Evolutionary conservation across 1,139 yeast genomes (phyloP).

Genomic region (Waltiozyma sp.): DNA sequence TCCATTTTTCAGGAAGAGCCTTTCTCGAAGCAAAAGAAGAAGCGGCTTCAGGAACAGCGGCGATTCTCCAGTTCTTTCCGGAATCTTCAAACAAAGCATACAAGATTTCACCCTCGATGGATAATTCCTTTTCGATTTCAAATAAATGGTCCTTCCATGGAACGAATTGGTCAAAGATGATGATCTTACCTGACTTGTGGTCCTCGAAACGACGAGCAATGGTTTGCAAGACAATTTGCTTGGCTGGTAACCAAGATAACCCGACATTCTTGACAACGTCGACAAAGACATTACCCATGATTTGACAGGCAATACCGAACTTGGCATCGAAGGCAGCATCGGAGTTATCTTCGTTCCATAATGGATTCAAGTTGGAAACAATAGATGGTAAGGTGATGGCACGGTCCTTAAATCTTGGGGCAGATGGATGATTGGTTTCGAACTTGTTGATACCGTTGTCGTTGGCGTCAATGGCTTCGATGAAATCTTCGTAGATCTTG

Average conservation of each 20-base stretch:
- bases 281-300: conserved; percentile 76
- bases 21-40: conserved; percentile 76
- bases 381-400: conserved; percentile 72
- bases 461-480: conserved; percentile 91
- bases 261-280: conserved; percentile 65
- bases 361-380: conserved; percentile 71
- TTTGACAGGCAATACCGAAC: conserved; percentile 60
- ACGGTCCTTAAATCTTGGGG: conserved; percentile 40
- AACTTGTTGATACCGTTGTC: conserved; percentile 87
- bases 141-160: conserved; percentile 96
- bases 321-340: conserved; percentile 57
- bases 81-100: conserved; percentile 78
- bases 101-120: conserved; percentile 43
- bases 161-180: conserved; percentile 61
- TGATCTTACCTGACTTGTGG: conserved; percentile 57
- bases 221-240: conserved; percentile 62
- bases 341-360: conserved; percentile 59
- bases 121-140: conserved; percentile 54
- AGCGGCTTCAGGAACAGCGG: conserved; percentile 71
- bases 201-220: conserved; percentile 42
- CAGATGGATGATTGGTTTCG: conserved; percentile 32
- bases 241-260: conserved; percentile 86
- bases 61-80: conserved; percentile 71
- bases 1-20: conserved; percentile 82
- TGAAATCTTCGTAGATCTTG: conserved; percentile 71